These are phyloP conservation scores for Polygonum maritimum DNA, from an alignment of 148 eudicot species.

Conservation along the genomic window DNA sequence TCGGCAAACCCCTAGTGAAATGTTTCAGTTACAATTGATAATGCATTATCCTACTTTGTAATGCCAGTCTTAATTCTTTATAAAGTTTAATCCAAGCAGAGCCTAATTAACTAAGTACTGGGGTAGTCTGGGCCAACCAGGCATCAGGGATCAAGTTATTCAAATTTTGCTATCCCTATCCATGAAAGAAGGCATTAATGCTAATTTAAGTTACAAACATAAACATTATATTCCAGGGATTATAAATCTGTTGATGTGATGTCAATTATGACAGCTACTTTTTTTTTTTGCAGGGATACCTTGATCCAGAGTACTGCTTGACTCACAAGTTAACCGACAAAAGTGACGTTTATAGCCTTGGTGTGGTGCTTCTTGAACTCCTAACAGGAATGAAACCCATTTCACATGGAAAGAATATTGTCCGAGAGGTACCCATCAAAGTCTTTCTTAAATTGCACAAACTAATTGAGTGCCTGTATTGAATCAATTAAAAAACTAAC, in stretches of 20 bases:
- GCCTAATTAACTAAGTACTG: no score
- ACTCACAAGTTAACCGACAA: conserved; percentile 76
- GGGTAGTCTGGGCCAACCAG: no score
- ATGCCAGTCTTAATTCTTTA: no score
- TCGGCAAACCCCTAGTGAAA: not conserved
- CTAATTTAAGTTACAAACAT: not conserved
- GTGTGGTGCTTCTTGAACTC: conserved; percentile 77
- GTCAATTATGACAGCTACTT: not conserved
- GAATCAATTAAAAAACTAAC: no score
- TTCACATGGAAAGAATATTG: conserved; percentile 66
- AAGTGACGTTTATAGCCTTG: conserved; percentile 84
- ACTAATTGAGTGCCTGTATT: not conserved
- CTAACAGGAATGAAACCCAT: conserved; percentile 70
- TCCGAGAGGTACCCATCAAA: conserved; percentile 57
- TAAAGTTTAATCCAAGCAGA: no score
- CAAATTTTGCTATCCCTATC: not conserved
- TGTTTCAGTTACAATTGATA: no score
- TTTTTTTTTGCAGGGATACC: conserved; percentile 56
- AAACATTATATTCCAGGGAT: not conserved
- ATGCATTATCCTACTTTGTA: no score
- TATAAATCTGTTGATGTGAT: not conserved
- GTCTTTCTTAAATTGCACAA: not conserved
- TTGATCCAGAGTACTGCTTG: conserved; percentile 81
- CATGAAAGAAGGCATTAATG: not conserved
- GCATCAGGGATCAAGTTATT: not conserved